These are phyloP conservation scores for Penicillium sclerotigenum DNA, from an alignment of 2,329 filamentous ascomycete genomes.

Conservation along the genomic window DNA sequence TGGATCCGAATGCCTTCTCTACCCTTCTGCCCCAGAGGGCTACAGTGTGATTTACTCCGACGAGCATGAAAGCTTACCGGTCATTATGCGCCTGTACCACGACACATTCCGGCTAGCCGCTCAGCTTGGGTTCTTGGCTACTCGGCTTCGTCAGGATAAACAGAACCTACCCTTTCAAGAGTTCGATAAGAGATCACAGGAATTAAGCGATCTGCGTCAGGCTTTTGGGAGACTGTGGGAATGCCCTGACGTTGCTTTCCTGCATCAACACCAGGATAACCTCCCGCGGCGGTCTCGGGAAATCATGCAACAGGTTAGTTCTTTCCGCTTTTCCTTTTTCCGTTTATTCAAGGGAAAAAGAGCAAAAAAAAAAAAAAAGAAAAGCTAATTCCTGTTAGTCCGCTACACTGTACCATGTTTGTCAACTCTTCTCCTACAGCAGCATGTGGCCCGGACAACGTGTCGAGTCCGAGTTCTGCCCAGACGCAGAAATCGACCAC, in stretches of 20 bases:
- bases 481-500: conserved; percentile 44
- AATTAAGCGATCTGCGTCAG: conserved; percentile 38
- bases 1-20: conserved; percentile 37
- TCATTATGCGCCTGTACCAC: conserved; percentile 46
- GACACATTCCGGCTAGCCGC: conserved; percentile 47
- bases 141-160: conserved; percentile 40
- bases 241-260: conserved; percentile 35
- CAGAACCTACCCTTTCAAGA: conserved; percentile 22
- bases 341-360: neutral
- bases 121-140: conserved; percentile 45
- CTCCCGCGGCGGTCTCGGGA: conserved; percentile 37
- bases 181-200: conserved; percentile 28
- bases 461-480: conserved; percentile 37
- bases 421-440: conserved; percentile 53
- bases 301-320: conserved; percentile 47
- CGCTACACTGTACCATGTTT: conserved; percentile 49
- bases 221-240: conserved; percentile 40
- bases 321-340: too few species aligned
- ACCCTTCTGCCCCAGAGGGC: conserved; percentile 34
- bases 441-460: conserved; percentile 53
- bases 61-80: conserved; percentile 38
- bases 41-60: conserved; percentile 38
- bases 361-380: too few species aligned
- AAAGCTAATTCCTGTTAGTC: conserved; percentile 9
- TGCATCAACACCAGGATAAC: conserved; percentile 36